Conservation (phyloP, 1,284 basidiomycete species). For the Singerocomus rubriflavus region DNA sequence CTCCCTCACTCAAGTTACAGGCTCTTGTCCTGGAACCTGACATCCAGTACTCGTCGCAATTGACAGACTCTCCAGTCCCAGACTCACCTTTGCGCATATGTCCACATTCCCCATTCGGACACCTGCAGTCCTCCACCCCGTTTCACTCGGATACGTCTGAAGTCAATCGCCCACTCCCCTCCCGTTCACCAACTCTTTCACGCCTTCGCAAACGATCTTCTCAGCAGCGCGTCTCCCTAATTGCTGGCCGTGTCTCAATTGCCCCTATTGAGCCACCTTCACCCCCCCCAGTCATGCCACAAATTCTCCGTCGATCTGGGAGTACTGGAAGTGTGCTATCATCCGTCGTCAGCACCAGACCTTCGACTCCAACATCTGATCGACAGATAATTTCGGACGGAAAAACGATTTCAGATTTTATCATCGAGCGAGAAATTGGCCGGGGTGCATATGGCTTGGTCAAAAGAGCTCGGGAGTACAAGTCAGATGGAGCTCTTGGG, state of each 20-base stretch:
- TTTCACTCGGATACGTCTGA: conserved; percentile 21
- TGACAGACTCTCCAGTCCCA: conserved; percentile 23
- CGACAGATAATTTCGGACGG: conserved; percentile 52
- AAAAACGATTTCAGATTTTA: conserved; percentile 72
- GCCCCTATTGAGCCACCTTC: conserved; percentile 67
- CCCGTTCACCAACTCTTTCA: conserved; percentile 46
- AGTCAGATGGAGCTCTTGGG: conserved; percentile 72
- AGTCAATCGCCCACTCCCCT: conserved; percentile 27
- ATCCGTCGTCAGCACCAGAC: conserved; percentile 53
- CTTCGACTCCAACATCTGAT: conserved; percentile 56
- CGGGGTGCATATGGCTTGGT: conserved; percentile 98
- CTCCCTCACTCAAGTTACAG: conserved; percentile 7
- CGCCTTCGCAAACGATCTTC: conserved; percentile 72
- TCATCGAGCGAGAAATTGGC: conserved; percentile 85
- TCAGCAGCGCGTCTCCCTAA: conserved; percentile 76
- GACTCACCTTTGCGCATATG: conserved; percentile 28
- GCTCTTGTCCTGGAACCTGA: conserved; percentile 2
- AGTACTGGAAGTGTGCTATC: conserved; percentile 63
- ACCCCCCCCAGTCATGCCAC: conserved; percentile 54
- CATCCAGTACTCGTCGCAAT: conserved; percentile 16
- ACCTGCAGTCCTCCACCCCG: conserved; percentile 11
- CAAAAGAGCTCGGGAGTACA: conserved; percentile 83
- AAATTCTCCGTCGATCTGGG: conserved; percentile 56
- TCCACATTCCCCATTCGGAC: conserved; percentile 34
- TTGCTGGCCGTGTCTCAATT: conserved; percentile 75